Base-by-base conservation (phyloP, 106 monocot genomes). In the Dendrobium nobile region DNA sequence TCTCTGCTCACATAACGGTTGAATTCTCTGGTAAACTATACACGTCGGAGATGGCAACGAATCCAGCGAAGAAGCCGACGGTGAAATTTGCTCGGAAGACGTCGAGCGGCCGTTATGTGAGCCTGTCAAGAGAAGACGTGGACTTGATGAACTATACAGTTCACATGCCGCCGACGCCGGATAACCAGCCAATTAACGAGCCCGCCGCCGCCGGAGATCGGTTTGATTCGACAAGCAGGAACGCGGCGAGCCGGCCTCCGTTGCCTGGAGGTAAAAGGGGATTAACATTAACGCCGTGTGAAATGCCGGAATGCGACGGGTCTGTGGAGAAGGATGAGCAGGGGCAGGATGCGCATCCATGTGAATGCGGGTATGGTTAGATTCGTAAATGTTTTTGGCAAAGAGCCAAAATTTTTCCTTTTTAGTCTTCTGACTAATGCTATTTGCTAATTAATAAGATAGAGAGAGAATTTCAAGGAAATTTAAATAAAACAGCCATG, bases 111-210 rank as follows among this genome's bases (percentile, higher is more conserved):
- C 81, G 89, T 0, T 87, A 91, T 47, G 86, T 91, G 26, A 91
- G 87, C 84, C 87, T 93, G 54, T 86, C 93, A 8, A 83, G 86
- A 42, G 91, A 91, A 9, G 91, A 88, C 73, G 65, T 83, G 41
- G 93, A 92, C 80, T 90, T 87, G 83, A 70, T 79, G 28, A 89
- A 89, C 85, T 96, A 96, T 84, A 96, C 96, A 26, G 96, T 96
- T 80, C 82, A 88, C 77, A 90, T 96, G 90, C 96, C 96, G 17
- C 92, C 96, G 33, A 96, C 96, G 56, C 96, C 96, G 11, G 96
- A 96, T 76, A 96, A 96, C 84, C 92, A 92, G 75, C 94, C 96
- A 15, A 51, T 51, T 13, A 13, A 51, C 51, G 51, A 51, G 15
- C 72, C 77, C 41, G 20, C 24, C 54, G 84, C 47, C 51, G 40